phyloP scores from a whole-genome alignment of 2,329 filamentous ascomycete species.

The Sarocladiaceae sp. region DNA sequence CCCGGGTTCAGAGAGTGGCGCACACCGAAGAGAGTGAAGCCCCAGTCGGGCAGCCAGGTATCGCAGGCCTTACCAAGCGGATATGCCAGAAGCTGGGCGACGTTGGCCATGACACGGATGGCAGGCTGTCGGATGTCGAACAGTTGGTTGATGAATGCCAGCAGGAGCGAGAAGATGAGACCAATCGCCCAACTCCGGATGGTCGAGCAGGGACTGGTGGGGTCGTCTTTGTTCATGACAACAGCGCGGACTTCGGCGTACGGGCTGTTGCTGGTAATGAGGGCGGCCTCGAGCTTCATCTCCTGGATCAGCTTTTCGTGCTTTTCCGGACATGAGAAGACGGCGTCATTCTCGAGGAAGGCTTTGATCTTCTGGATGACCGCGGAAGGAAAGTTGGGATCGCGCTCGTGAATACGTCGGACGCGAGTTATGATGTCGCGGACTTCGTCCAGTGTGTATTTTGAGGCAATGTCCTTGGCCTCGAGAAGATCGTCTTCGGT shows the following conservation, averaged over 20 bases:
- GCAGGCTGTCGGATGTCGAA: constrained; percentile 53
- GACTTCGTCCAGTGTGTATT: constrained; percentile 38
- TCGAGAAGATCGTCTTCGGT: constrained; percentile 42
- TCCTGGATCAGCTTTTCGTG: constrained; percentile 44
- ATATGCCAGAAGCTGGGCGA: constrained; percentile 53
- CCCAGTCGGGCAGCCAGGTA: constrained; percentile 44
- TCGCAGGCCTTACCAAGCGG: constrained; percentile 49
- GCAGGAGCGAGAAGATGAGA: constrained; percentile 42
- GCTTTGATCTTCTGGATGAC: constrained; percentile 36
- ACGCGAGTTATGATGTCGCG: constrained; percentile 37
- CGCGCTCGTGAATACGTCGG: constrained; percentile 35
- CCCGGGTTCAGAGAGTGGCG: constrained; percentile 51
- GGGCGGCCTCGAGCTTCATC: constrained; percentile 51
- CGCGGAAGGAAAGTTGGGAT: constrained; percentile 37
- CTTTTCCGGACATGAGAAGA: constrained; percentile 40
- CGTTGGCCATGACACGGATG: constrained; percentile 50
- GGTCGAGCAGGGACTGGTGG: constrained; percentile 45
- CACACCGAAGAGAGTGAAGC: constrained; percentile 41
- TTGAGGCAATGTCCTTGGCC: constrained; percentile 38
- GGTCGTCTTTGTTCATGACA: constrained; percentile 52
- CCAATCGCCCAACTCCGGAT: constrained; percentile 52
- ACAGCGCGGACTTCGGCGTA: constrained; percentile 55
- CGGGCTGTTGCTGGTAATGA: constrained; percentile 52
- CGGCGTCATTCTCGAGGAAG: constrained; percentile 39
- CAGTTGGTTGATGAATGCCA: constrained; percentile 52